Percentiles rank a stretch among this genome's conserved stretches.
Conservation (phyloP, 78 protist species). For the Dictyostelium firmibasis region DNA sequence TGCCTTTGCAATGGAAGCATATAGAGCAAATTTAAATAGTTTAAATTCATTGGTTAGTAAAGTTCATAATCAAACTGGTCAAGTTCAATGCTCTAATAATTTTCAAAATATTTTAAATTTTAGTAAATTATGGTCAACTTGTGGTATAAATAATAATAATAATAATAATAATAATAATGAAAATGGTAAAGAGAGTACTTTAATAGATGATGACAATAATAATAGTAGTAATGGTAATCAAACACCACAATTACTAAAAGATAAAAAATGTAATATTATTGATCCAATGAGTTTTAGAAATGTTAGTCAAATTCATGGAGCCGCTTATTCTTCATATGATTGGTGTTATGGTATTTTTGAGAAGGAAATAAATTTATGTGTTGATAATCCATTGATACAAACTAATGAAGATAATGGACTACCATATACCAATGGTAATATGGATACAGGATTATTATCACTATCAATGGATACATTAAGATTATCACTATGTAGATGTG, state of each 20-base stretch:
- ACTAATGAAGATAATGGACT: not conserved
- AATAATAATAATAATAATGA: too few species aligned
- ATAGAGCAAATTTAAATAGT: not conserved
- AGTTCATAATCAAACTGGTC: conserved; percentile 24
- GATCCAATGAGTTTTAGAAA: conserved; percentile 30
- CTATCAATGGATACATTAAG: conserved; percentile 20
- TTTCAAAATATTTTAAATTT: not conserved
- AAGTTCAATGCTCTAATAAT: conserved; percentile 10
- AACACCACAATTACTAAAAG: not conserved
- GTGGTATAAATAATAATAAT: not conserved
- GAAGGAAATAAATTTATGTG: conserved; percentile 22
- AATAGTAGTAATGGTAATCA: not conserved
- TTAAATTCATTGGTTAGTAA: not conserved
- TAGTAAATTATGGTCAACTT: conserved; percentile 7
- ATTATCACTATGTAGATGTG: conserved; percentile 10
- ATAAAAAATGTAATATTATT: not conserved
- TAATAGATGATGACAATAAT: too few species aligned
- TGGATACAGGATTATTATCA: not conserved
- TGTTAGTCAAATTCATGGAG: conserved; percentile 23
- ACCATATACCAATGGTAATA: not conserved
- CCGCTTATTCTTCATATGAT: conserved; percentile 16
- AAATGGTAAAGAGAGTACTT: too few species aligned
- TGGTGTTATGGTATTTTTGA: conserved; percentile 30
- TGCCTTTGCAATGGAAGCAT: conserved; percentile 10
- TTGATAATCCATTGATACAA: conserved; percentile 25